These are phyloP conservation scores for Wickerhamiella vanderwaltii DNA, from an alignment of 805 yeast species.

Conservation along the genomic window DNA sequence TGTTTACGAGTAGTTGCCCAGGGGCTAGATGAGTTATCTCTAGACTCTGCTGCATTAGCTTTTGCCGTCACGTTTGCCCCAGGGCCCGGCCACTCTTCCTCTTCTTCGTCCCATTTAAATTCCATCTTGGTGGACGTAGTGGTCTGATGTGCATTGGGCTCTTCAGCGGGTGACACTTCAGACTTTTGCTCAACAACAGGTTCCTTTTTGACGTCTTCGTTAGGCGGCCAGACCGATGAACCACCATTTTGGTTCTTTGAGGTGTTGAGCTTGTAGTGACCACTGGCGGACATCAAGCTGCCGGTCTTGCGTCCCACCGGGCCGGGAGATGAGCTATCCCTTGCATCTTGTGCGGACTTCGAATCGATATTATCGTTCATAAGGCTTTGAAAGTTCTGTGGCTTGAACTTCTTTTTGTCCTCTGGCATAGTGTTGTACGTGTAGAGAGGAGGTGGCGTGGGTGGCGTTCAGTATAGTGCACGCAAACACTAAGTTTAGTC, in stretches of 20 bases:
- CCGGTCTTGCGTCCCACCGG: constrained; percentile 6
- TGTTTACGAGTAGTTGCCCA: not conserved
- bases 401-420: constrained; percentile 27
- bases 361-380: constrained; percentile 17
- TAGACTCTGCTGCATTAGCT: constrained; percentile 27
- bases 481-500: no score
- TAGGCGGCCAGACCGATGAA: not conserved
- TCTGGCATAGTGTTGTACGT: constrained; percentile 8
- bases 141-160: not conserved
- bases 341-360: not conserved
- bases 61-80: constrained; percentile 1
- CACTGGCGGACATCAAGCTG: constrained; percentile 21
- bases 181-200: not conserved
- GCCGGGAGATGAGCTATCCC: constrained; percentile 11
- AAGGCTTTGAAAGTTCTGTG: constrained; percentile 28
- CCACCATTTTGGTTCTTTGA: constrained; percentile 14
- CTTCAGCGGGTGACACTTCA: not conserved
- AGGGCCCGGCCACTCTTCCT: constrained; percentile 15
- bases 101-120: constrained; percentile 9
- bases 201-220: not conserved
- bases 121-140: not conserved
- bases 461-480: not conserved
- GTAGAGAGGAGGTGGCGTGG: not conserved
- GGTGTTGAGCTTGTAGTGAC: constrained; percentile 22
- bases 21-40: not conserved